Conservation (phyloP, 2,329 filamentous ascomycete species). For the Colletotrichum filicis region DNA sequence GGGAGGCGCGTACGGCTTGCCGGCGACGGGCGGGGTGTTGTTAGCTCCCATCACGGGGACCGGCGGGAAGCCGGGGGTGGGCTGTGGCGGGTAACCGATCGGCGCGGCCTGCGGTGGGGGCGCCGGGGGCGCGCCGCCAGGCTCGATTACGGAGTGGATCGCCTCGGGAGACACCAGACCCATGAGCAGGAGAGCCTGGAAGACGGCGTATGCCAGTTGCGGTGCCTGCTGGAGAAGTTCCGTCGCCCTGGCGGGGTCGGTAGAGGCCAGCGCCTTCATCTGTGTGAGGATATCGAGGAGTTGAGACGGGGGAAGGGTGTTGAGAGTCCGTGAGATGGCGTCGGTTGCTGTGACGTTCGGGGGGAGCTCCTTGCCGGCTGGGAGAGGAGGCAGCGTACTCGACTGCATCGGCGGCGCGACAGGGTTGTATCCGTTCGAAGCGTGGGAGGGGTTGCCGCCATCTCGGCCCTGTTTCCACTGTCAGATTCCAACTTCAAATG, state of each 20-base stretch:
- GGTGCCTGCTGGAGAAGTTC: constrained; percentile 90
- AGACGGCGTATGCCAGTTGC: constrained; percentile 93
- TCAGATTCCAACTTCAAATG: neutral
- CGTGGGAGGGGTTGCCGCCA: constrained; percentile 34
- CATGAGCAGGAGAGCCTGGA: constrained; percentile 93
- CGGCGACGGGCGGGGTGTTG: constrained; percentile 60
- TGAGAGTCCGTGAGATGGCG: constrained; percentile 90
- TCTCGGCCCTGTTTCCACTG: constrained; percentile 23
- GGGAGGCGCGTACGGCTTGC: constrained; percentile 58
- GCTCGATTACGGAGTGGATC: constrained; percentile 83
- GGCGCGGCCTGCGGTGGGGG: constrained; percentile 20
- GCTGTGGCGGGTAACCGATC: constrained; percentile 38
- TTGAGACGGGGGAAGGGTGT: constrained; percentile 86
- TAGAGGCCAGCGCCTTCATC: constrained; percentile 90
- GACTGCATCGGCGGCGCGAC: constrained; percentile 41
- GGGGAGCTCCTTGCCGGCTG: constrained; percentile 85
- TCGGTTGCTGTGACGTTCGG: constrained; percentile 87
- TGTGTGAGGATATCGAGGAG: constrained; percentile 93
- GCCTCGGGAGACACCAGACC: constrained; percentile 89
- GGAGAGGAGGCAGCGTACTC: constrained; percentile 80
- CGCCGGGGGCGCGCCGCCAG: constrained; percentile 53
- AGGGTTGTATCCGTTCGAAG: constrained; percentile 47
- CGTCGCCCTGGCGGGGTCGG: constrained; percentile 84
- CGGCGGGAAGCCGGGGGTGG: constrained; percentile 47
- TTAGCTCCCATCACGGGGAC: constrained; percentile 47